Base-by-base conservation (phyloP, 441 rosid genomes). In the Euphorbia celastroides region DNA sequence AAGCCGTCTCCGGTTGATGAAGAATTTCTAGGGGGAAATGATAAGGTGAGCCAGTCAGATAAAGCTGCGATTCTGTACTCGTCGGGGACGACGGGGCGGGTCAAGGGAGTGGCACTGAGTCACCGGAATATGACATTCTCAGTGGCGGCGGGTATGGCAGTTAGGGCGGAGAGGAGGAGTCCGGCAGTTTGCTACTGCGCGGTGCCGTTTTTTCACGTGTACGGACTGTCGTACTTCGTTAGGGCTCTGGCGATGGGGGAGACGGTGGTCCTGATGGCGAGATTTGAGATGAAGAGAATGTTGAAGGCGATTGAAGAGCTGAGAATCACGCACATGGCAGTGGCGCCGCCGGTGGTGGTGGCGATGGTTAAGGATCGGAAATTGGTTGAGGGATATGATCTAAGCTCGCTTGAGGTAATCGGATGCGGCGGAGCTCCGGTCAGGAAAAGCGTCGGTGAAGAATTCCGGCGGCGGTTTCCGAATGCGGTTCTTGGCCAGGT, bases 41-140 rank as follows among this genome's bases (percentile, higher is more conserved):
- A 14, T 19, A 48, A 10, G 31, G 82, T 80, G 34, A 72, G 25
- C 20, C 84, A 78, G 54, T 80, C 86, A 8, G 93, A 85, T 60
- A 72, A 81, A 0, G 93, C 90, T 28, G 83, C 79, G 66, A 84
- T 87, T 65, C 72, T 87, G 42, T 87, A 80, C 76, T 87, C 89
- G 3, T 87, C 89, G 7, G 93, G 93, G 51, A 87, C 93, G 59
- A 83, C 86, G 5, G 89, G 93, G 58, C 59, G 31, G 50, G 70
- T 79, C 27, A 87, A 87, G 70, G 93, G 86, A 32, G 89, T 83
- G 78, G 62, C 71, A 42, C 62, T 83, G 78, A 80, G 82, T 59
- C 93, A 85, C 59, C 73, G 76, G 61, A 84, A 82, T 72, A 75
- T 77, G 64, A 75, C 70, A 2, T 74, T 74, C 7, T 3, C 31